Evolutionary conservation across 306 rosid genomes (phyloP), one percentile per base, ranked within the genome.

Genomic region (Lithocarpus polystachyus): DNA sequence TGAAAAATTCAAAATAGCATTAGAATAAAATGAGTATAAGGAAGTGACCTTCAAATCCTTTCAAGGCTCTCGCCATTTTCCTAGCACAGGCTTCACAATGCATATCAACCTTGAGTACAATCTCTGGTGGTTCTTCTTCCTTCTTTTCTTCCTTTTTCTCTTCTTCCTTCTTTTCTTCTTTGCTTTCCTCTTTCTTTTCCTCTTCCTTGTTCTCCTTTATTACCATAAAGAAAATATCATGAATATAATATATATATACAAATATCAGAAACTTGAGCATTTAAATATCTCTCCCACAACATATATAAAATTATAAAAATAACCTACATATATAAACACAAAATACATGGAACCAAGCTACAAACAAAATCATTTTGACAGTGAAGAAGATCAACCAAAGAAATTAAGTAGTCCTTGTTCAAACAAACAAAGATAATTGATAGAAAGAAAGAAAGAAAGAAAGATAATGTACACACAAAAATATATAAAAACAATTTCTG

Each of bases 61-160:
- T 96, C 73, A 96, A 84, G 55, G 99, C 91, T 84, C 89, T 83
- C 14, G 98, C 96, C 56, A 89, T 92, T 90, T 96, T 96, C 82
- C 96, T 86, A 51, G 97, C 96, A 76, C 98, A 93, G 17, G 98
- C 99, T 87, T 91, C 90, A 83, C 99, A 96, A 80, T 96, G 99
- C 98, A 96, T 96, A 84, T 93, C 96, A 28, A 96, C 97, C 74
- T 96, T 96, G 75, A 96, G 90, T 0, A 96, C 90, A 71, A 96
- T 96, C 84, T 88, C 95, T 28, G 81, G 84, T 23, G 90, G 83
- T 60, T 73, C 84, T 54, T 89, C 90, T 70, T 87, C 86, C 31
- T 92, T 87, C 56, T 83, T 79, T 13, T 84, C 84, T 45, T 80
- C 82, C 57, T 84, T 53, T 17, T 77, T 80, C 60, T 37, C 68